phyloP scores from a whole-genome alignment of 768 basidiomycete genomes.

The Mycena metata region DNA sequence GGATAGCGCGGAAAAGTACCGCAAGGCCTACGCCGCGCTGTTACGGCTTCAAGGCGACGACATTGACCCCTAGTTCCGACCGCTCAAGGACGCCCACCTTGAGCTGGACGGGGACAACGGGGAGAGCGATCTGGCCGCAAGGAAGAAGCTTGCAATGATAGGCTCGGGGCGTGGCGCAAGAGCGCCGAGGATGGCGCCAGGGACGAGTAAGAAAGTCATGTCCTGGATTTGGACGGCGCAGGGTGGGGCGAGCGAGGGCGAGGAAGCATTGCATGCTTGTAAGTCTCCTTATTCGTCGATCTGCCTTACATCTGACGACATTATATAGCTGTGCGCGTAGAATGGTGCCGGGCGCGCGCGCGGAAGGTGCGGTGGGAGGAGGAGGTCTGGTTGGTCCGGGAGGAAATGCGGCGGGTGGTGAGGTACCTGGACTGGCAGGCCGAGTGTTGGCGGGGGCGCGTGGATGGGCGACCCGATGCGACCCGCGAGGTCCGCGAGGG shows the following conservation, averaged over 20 bases:
- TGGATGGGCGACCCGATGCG: neutral
- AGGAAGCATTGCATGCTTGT: constrained; percentile 1
- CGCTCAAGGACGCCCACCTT: neutral
- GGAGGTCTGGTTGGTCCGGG: constrained; percentile 41
- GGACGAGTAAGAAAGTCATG: neutral
- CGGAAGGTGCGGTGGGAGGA: constrained; percentile 27
- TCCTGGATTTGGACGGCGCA: constrained; percentile 12
- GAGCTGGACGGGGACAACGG: neutral
- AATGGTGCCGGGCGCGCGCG: constrained; percentile 6
- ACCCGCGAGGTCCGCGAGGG: neutral
- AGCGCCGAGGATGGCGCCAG: neutral
- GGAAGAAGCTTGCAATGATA: neutral
- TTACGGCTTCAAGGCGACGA: neutral
- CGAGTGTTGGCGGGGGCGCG: constrained; percentile 33
- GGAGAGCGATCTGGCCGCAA: neutral
- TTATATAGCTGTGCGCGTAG: constrained; percentile 1
- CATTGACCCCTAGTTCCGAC: neutral
- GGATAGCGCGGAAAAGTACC: neutral
- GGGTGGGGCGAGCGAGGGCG: neutral
- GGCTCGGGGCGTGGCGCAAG: neutral
- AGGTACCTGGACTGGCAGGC: constrained; percentile 42
- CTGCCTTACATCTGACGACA: neutral
- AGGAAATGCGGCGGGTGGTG: constrained; percentile 45
- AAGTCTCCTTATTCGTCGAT: neutral
- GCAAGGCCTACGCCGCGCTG: neutral